These are phyloP conservation scores for Coprinopsis cinerea DNA, from an alignment of 768 basidiomycete species.

Conservation along the genomic window DNA sequence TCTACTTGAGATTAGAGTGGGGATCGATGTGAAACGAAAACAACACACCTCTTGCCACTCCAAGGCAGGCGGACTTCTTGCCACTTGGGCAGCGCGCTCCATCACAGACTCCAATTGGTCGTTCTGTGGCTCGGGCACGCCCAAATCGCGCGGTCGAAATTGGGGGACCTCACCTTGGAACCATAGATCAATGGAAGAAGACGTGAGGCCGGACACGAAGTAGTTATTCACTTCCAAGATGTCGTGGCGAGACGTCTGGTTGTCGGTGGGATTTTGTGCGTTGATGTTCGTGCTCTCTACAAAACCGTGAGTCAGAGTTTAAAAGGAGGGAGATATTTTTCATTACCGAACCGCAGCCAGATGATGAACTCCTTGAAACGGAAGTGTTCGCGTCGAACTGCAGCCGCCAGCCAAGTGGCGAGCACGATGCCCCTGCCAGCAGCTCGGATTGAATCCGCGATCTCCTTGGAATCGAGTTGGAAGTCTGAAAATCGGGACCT, in stretches of 20 bases:
- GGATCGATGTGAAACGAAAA: constrained; percentile 19
- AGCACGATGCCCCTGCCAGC: constrained; percentile 54
- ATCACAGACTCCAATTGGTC: constrained; percentile 35
- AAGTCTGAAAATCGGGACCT: constrained; percentile 59
- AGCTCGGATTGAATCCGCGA: constrained; percentile 42
- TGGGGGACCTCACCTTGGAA: constrained; percentile 60
- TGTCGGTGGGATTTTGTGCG: constrained; percentile 48
- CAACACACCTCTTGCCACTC: constrained; percentile 50
- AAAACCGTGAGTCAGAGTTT: constrained; percentile 12
- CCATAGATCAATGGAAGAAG: constrained; percentile 73
- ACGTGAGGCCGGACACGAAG: constrained; percentile 61
- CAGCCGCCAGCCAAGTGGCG: constrained; percentile 61
- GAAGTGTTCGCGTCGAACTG: constrained; percentile 59
- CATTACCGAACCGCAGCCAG: constrained; percentile 71
- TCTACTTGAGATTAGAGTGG: constrained; percentile 30
- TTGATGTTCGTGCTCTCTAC: constrained; percentile 44
- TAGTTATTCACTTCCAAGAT: constrained; percentile 78
- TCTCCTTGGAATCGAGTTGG: constrained; percentile 35
- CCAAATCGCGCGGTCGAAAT: constrained; percentile 45
- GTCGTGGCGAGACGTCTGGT: constrained; percentile 56
- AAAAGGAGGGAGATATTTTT: not conserved
- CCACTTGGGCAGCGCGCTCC: constrained; percentile 41
- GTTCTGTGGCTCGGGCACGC: constrained; percentile 31
- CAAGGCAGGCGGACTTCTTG: constrained; percentile 40
- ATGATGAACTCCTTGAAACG: constrained; percentile 75